Evolutionary conservation across 495 filamentous ascomycete genomes (phyloP), one percentile per base, ranked within the genome.

Genomic region (Aspergillus conjunctus): DNA sequence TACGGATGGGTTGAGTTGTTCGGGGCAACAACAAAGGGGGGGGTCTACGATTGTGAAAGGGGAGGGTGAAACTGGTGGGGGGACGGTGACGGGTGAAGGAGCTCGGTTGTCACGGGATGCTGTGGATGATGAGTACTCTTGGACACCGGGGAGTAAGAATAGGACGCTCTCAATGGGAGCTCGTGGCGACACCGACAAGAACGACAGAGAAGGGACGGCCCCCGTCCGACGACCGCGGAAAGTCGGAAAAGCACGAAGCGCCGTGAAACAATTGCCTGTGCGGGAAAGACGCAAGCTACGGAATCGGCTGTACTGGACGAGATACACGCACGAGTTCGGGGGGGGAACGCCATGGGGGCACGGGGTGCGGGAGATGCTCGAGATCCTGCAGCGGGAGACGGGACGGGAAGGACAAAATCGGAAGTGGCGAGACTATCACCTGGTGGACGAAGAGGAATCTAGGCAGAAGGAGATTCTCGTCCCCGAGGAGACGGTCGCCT

Each of bases 401-500:
- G 31, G 30, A 51, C 6, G 21, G 44, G 17, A 17, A 17, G 44
- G 21, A 1, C 37, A 26, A 26, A 2, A 5, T n/a, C 37, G 46
- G 43, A 37, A 20, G 6, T 67, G 49, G 51, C 17, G n/a, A 18
- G 34, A 43, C 17, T 14, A 43, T 43, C 41, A 44, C 10, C 4
- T n/a, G 1, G n/a, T 11, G 11, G 32, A 50, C 63, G 56, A 22
- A 63, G 56, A 30, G 20, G 44, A 48, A 17, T 6, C 50, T 12
- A 67, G 62, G 30, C 63, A 68, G 20, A 74, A 68, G 59, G 72
- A 74, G 50, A 43, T 79, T n/a, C 50, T 68, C 30, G 17, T 79
- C 3, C 69, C 73, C 10, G 78, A 80, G 45, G 78, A 77, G 53
- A 77, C 71, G 0, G 58, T 80, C 21, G 77, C 67, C 1, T 20